Base-by-base conservation (phyloP, 306 rosid species). In the Fagus crenata region DNA sequence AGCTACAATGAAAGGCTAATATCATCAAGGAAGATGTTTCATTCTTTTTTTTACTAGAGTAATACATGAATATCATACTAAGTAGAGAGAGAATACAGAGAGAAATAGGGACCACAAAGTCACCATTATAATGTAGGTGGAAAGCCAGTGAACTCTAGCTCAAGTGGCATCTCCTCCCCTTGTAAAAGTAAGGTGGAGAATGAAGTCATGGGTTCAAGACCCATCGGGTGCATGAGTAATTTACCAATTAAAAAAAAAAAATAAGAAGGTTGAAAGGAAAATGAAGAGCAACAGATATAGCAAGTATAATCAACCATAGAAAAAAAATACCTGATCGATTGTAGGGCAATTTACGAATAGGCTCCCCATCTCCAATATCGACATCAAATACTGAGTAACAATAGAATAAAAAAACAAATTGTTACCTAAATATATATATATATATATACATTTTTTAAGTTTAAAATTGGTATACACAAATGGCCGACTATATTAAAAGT, bases 311-410 rank as follows among this genome's bases (percentile, higher is more conserved):
- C 6, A 17, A 59, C 32, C 14, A 35, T 46, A 67, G 46, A 82
- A 74, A 74, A 81, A 22, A 59, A 43, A 59, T 84, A 95, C 98
- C 97, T 81, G 96, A 84, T 79, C 86, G 90, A 75, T 92, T 92
- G 91, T 89, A 90, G 40, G 98, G 98, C 89, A 95, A 81, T 86
- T 95, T 95, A 28, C 97, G 93, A 63, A 81, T 81, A 69, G 98
- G 98, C 88, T 88, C 87, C 9, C 98, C 98, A 81, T 95, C 98
- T 82, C 91, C 97, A 84, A 95, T 95, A 70, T 95, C 96, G 12
- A 95, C 98, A 82, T 95, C 97, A 87, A 95, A 95, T 77, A 95
- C 98, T 95, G 85, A 76, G 85, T 1, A 81, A 72, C 9, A 82
- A 83, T 6, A 53, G 54, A 67, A 49, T 43, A 72, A 69, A 73